Evolutionary conservation across 306 rosid genomes (phyloP).

Genomic region (Dryas alaskensis): DNA sequence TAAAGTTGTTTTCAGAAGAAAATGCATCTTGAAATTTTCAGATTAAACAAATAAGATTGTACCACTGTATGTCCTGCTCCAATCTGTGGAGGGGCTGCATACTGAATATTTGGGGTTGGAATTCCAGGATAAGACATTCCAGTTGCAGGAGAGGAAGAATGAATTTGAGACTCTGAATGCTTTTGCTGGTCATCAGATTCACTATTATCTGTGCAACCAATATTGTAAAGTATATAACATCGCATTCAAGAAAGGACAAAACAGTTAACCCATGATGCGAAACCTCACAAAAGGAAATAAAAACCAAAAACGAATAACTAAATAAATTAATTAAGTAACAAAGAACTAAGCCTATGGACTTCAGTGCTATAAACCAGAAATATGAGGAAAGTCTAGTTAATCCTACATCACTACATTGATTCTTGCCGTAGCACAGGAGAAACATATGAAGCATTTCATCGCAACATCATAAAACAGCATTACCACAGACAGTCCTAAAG

Average conservation of each 20-base stretch:
- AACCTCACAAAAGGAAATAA: constrained; percentile 18
- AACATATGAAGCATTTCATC: neutral
- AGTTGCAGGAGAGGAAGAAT: constrained; percentile 46
- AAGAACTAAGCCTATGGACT: neutral
- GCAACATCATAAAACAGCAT: neutral
- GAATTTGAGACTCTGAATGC: constrained; percentile 54
- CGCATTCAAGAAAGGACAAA: constrained; percentile 12
- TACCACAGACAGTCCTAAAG: neutral
- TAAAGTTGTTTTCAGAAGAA: neutral
- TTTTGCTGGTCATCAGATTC: constrained; percentile 62
- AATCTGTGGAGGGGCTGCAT: constrained; percentile 60
- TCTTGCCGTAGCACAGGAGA: neutral
- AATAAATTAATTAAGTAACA: neutral
- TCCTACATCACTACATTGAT: neutral
- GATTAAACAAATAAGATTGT: constrained; percentile 14
- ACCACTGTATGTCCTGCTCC: constrained; percentile 86
- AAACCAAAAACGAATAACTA: constrained; percentile 8
- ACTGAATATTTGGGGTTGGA: constrained; percentile 52
- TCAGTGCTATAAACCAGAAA: constrained; percentile 1
- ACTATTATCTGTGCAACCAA: constrained; percentile 57
- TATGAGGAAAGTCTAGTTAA: neutral
- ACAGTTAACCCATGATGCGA: neutral
- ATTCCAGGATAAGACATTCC: constrained; percentile 55
- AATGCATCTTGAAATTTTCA: neutral
- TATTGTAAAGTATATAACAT: constrained; percentile 12